These are phyloP conservation scores for Scheffersomyces illinoinensis DNA, from an alignment of 1,139 yeast species.

Conservation along the genomic window DNA sequence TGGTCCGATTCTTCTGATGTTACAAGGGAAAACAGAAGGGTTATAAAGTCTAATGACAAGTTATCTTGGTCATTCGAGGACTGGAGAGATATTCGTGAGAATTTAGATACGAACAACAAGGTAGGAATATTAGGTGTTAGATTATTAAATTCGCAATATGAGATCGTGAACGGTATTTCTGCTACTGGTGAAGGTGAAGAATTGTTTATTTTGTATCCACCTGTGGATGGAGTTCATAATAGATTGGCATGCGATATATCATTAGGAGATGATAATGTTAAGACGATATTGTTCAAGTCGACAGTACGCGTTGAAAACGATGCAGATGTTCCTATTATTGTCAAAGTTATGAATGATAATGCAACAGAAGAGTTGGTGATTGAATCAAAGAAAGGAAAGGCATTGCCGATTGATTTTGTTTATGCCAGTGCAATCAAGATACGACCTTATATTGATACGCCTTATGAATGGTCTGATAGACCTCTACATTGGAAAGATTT, in stretches of 20 bases:
- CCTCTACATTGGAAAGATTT: constrained; percentile 67
- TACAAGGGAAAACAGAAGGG: constrained; percentile 22
- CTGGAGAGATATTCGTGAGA: constrained; percentile 85
- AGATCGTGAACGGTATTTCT: constrained; percentile 55
- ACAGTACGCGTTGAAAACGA: constrained; percentile 71
- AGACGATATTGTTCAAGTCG: constrained; percentile 72
- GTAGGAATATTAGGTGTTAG: constrained; percentile 63
- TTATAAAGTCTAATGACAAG: constrained; percentile 50
- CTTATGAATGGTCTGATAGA: constrained; percentile 68
- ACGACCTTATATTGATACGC: constrained; percentile 56
- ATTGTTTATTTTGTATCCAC: constrained; percentile 65
- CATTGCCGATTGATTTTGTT: constrained; percentile 75
- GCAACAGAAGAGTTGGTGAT: constrained; percentile 33
- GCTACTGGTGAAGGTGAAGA: constrained; percentile 87
- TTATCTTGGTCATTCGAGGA: constrained; percentile 94
- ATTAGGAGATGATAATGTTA: constrained; percentile 75
- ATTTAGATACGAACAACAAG: constrained; percentile 64
- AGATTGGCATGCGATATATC: constrained; percentile 71
- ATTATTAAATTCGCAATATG: constrained; percentile 55
- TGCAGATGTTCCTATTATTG: constrained; percentile 61
- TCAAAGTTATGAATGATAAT: constrained; percentile 29
- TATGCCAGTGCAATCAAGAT: constrained; percentile 59
- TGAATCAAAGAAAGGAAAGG: constrained; percentile 53
- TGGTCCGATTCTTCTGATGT: constrained; percentile 59
- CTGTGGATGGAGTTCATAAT: constrained; percentile 63